phyloP scores from a whole-genome alignment of 352 stramenopile genomes.

The Achlya hypogyna region DNA sequence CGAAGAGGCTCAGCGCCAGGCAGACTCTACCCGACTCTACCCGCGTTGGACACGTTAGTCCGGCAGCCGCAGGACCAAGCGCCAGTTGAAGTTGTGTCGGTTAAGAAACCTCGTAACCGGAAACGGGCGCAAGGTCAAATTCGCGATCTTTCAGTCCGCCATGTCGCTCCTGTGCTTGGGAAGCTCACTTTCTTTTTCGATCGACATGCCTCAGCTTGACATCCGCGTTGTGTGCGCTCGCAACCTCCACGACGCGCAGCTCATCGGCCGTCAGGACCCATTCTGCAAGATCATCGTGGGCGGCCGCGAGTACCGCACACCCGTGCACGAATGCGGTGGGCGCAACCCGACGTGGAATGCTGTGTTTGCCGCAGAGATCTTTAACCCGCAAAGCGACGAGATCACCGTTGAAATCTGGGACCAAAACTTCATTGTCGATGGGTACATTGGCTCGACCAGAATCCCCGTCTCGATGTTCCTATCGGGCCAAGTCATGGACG shows the following conservation, averaged over 20 bases:
- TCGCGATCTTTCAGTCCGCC: background rate
- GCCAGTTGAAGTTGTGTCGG: no score
- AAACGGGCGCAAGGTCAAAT: no score
- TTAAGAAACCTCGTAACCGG: no score
- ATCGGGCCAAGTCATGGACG: constrained; percentile 1
- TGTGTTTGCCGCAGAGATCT: background rate
- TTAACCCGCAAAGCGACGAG: constrained; percentile 1
- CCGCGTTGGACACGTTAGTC: no score
- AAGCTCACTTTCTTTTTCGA: background rate
- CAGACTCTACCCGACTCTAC: no score
- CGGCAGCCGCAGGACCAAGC: no score
- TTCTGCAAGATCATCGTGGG: constrained; percentile 2
- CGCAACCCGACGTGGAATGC: background rate
- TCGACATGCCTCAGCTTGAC: background rate
- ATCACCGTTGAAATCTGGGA: constrained; percentile 1
- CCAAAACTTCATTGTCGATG: background rate
- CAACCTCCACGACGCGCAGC: constrained; percentile 6
- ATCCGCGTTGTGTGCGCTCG: background rate
- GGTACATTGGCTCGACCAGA: background rate
- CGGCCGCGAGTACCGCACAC: background rate
- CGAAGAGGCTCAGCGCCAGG: no score
- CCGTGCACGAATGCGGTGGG: background rate
- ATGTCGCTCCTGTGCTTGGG: background rate
- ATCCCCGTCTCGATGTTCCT: background rate
- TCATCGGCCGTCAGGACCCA: constrained; percentile 10